Evolutionary conservation across 2,329 filamentous ascomycete genomes (phyloP).

Genomic region (Achaetomium macrosporum): DNA sequence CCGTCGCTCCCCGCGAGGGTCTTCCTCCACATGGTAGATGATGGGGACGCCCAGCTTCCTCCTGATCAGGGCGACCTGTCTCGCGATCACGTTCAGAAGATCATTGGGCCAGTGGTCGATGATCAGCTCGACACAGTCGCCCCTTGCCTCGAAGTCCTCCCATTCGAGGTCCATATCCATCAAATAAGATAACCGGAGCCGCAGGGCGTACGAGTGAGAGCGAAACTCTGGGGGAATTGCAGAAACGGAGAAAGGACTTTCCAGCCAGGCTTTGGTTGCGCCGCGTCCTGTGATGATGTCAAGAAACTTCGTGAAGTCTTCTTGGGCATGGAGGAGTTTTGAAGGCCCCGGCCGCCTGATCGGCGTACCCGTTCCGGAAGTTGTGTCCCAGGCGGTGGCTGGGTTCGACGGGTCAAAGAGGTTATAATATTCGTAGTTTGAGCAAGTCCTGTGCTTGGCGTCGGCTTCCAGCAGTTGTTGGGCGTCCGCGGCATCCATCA

Average conservation of each 20-base stretch:
- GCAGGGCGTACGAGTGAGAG: constrained; percentile 55
- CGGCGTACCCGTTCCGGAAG: constrained; percentile 21
- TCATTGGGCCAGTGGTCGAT: constrained; percentile 52
- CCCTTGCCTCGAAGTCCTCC: constrained; percentile 50
- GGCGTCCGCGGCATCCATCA: constrained; percentile 49
- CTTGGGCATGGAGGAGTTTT: constrained; percentile 51
- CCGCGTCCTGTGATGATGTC: constrained; percentile 51
- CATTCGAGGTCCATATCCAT: constrained; percentile 46
- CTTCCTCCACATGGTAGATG: constrained; percentile 51
- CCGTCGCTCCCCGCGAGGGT: constrained; percentile 38
- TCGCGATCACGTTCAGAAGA: constrained; percentile 44
- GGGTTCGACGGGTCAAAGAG: constrained; percentile 43
- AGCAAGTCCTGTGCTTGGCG: constrained; percentile 54
- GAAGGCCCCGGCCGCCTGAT: constrained; percentile 46
- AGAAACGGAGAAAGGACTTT: constrained; percentile 55
- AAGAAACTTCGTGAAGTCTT: constrained; percentile 55
- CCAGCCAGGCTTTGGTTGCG: constrained; percentile 45
- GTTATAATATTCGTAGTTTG: constrained; percentile 69
- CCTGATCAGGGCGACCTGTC: constrained; percentile 51
- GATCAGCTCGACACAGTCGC: constrained; percentile 55
- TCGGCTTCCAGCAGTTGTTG: constrained; percentile 51
- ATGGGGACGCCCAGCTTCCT: constrained; percentile 51
- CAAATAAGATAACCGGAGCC: constrained; percentile 55
- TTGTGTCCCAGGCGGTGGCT: constrained; percentile 18
- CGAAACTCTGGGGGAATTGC: constrained; percentile 54